Evolutionary conservation across 1,139 yeast genomes (phyloP).

Genomic region (Scheffersomyces cryptocercus): DNA sequence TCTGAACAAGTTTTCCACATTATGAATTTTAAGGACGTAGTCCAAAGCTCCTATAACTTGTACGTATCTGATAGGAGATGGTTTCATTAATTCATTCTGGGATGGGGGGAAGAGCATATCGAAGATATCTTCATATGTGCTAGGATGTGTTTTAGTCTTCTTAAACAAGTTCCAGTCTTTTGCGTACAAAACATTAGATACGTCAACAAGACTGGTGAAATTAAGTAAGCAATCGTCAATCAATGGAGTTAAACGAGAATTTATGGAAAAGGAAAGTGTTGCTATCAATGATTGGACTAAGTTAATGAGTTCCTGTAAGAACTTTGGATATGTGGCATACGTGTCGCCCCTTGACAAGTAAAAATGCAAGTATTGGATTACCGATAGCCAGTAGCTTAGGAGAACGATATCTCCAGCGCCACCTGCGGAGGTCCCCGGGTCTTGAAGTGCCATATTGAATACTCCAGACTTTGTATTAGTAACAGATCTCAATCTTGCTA

Average conservation of each 20-base stretch:
- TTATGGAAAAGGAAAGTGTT: slow-evolving; percentile 64
- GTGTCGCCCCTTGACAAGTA: slow-evolving; percentile 60
- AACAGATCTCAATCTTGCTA: slow-evolving; percentile 60
- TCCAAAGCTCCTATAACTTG: slow-evolving; percentile 88
- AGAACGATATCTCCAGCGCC: slow-evolving; percentile 66
- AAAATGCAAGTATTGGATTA: slow-evolving; percentile 65
- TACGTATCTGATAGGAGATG: slow-evolving; percentile 83
- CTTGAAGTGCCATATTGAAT: slow-evolving; percentile 43
- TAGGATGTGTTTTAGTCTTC: slow-evolving; percentile 44
- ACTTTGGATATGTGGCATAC: slow-evolving; percentile 52
- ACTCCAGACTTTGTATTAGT: slow-evolving; percentile 63
- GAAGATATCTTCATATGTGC: slow-evolving; percentile 66
- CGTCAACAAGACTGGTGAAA: slow-evolving; percentile 66
- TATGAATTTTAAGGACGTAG: slow-evolving; percentile 80
- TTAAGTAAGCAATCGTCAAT: slow-evolving; percentile 65
- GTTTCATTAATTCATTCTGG: slow-evolving; percentile 61
- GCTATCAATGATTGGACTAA: slow-evolving; percentile 62
- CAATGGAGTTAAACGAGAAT: slow-evolving; percentile 55
- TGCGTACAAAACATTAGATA: slow-evolving; percentile 59
- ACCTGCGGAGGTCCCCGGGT: slow-evolving; percentile 18
- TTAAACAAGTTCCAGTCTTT: slow-evolving; percentile 78
- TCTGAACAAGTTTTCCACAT: slow-evolving; percentile 72
- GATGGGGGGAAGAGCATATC: slow-evolving; percentile 75
- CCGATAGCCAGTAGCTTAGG: slow-evolving; percentile 74
- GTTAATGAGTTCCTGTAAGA: slow-evolving; percentile 61